Evolutionary conservation across 2,329 filamentous ascomycete genomes (phyloP).

Genomic region (Monosporascus ibericus): DNA sequence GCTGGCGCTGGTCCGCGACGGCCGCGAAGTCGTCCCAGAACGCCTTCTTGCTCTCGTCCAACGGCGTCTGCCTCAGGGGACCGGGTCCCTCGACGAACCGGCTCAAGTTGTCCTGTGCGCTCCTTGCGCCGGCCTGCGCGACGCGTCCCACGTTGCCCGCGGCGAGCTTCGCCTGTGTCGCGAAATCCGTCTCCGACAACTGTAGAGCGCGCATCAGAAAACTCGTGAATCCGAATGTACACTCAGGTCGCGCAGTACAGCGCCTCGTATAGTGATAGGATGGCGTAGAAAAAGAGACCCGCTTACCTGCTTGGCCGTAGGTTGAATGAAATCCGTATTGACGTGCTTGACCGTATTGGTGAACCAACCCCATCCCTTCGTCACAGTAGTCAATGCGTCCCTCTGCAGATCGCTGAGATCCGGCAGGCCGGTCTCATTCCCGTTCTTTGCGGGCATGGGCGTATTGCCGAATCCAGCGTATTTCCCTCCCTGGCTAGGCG

Average conservation of each 20-base stretch:
- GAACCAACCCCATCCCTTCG: conserved; percentile 94
- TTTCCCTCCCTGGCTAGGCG: conserved; percentile 88
- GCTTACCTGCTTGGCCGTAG: conserved; percentile 78
- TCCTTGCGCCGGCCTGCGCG: conserved; percentile 64
- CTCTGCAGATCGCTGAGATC: conserved; percentile 83
- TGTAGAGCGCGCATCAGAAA: conserved; percentile 27
- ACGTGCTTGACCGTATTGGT: conserved; percentile 87
- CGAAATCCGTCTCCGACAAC: conserved; percentile 76
- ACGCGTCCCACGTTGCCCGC: conserved; percentile 61
- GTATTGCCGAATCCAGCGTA: conserved; percentile 86
- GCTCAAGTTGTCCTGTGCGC: conserved; percentile 72
- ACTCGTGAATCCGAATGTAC: too few relatives aligned
- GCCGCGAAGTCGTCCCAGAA: conserved; percentile 92
- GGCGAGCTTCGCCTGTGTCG: conserved; percentile 56
- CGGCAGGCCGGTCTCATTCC: conserved; percentile 39
- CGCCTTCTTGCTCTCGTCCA: conserved; percentile 65
- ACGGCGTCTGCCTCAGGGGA: conserved; percentile 23
- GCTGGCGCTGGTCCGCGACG: conserved; percentile 51
- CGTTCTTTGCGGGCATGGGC: conserved; percentile 46
- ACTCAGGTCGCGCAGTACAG: too few relatives aligned
- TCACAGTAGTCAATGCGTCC: conserved; percentile 82
- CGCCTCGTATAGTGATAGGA: background rate
- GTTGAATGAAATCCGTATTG: conserved; percentile 87
- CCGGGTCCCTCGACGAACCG: conserved; percentile 77
- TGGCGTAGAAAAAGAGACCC: background rate